Base-by-base conservation (phyloP, 495 filamentous ascomycete species). In the Monascus purpureus region DNA sequence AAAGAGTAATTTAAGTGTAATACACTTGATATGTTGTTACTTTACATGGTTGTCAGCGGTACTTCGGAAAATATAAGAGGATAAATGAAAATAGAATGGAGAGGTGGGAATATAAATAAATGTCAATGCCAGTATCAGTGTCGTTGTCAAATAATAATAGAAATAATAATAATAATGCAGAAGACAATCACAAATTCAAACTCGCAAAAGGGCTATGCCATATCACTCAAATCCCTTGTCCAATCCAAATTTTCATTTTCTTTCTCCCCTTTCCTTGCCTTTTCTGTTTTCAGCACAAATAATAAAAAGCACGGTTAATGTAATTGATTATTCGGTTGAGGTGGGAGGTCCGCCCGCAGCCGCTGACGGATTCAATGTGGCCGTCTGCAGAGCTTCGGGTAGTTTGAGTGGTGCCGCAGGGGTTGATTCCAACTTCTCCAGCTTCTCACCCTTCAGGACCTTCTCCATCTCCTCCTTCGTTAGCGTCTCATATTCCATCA, bases 401-500 rank as follows among this genome's bases (percentile, higher is more conserved):
- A 77, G 39, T 47, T 73, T 75, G 25, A 76, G 54, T 3, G 70
- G 68, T 3, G 58, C 53, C 15, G 57, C 47, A 4, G 66, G 44
- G 8, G 48, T 30, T 8, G 60, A 47, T 13, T 48, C 46, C 14
- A 78, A 29, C 39, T 68, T 75, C 9, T 73, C 70, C n/a, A 95
- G 59, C 50, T 81, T 82, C 56, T 93, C 83, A 12, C 90, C 90
- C 34, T 67, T 67, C 16, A 95, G 66, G 2, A 94, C 80, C 59
- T 78, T 83, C 52, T 80, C 80, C 44, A 95, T 88, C 47, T 97
- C 92, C 15, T 80, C 77, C 48, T 76, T 78, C 40, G 74, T 80
- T 14, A 95, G 59, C 2, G 82, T 92, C 57, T 96, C 92, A 55
- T 95, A 95, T 60, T 96, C 79, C 16, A 97, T 73, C 8, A 97